Base-by-base conservation (phyloP, 192 early-diverging fungal species). In the Rhizophagus clarus region DNA sequence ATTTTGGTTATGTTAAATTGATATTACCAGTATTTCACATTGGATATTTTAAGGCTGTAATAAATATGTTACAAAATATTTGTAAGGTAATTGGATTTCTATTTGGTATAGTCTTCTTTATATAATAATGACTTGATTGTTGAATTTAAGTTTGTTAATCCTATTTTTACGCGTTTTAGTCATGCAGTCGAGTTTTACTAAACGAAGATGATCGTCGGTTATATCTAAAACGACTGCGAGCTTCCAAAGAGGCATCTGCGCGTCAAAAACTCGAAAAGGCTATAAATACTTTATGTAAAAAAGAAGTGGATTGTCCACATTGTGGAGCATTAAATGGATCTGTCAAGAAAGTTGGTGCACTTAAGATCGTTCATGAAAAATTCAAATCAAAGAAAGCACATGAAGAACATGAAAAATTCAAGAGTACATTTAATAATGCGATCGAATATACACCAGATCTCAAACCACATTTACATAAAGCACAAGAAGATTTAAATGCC, bases 11-110 rank as follows among this genome's bases (percentile, higher is more conserved):
- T 79, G 89, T 99, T 40, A 92, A 95, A 67, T 89, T 99, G 11
- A 93, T 92, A 56, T 85, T 99, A 66, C 98, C 98, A 7, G 95
- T 99, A 26, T 99, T 99, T 82, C 98, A 99, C 64, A 96, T 97
- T 88, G 98, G 98, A 63, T 99, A 96, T 86, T 99, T 99, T 83
- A 93, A 95, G 80, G 88, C 92, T 56, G 93, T 93, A 71, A 89
- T 97, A 56, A 91, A 88, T 26, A 95, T 98, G 72, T 85, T 99
- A 45, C 97, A 99, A 87, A 92, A 96, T 68, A 98, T 98, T 74
- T 99, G 98, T 92, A 98, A 98, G 87, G 95, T 95, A 83, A 47
- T 0, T 47, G 31, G 56, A 32, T 68, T 75, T 40, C 76, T 9
- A 6, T 56, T 80, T 28, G 51, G 56, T 40, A 64, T 15, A 2